Percentiles rank a stretch among this genome's conserved stretches.
Conservation (phyloP, 495 filamentous ascomycete species). For the Aspergillus campestris region DNA sequence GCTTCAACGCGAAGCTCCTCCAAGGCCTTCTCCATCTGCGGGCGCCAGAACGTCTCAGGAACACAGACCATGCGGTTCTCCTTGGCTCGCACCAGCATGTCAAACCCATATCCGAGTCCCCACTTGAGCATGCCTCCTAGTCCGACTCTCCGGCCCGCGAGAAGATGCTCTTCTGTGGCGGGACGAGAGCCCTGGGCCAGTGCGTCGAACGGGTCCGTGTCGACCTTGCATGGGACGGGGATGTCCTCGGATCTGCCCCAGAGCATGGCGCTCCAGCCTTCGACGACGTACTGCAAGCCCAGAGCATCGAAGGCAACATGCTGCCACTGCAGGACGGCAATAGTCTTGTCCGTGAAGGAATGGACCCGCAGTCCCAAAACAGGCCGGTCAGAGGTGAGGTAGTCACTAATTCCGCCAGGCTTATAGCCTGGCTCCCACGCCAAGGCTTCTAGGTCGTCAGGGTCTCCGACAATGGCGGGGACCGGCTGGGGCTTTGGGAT, state of each 20-base stretch:
- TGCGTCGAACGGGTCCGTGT: slow-evolving; percentile 11
- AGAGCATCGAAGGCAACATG: slow-evolving; percentile 19
- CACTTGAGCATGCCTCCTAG: slow-evolving; percentile 14
- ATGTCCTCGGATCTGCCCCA: slow-evolving; percentile 10
- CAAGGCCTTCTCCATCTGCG: slow-evolving; percentile 13
- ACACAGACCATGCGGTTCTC: slow-evolving; percentile 21
- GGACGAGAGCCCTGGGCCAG: slow-evolving; percentile 6
- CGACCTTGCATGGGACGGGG: slow-evolving; percentile 6
- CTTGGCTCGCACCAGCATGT: slow-evolving; percentile 16
- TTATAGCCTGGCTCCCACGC: slow-evolving; percentile 15
- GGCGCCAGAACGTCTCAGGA: slow-evolving; percentile 13
- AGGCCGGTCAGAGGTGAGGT: slow-evolving; percentile 34
- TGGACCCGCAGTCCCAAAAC: slow-evolving; percentile 41
- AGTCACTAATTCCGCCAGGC: slow-evolving; percentile 28
- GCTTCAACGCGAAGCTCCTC: slow-evolving; percentile 13
- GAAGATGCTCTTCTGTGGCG: slow-evolving; percentile 3
- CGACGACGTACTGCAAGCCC: slow-evolving; percentile 15
- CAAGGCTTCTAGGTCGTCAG: slow-evolving; percentile 10
- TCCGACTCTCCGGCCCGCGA: slow-evolving; percentile 5
- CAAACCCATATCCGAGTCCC: slow-evolving; percentile 16
- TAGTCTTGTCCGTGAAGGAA: slow-evolving; percentile 40
- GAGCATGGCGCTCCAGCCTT: slow-evolving; percentile 17
- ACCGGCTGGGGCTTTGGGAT: slow-evolving; percentile 10
- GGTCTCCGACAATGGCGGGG: slow-evolving; percentile 13
- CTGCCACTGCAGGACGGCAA: slow-evolving; percentile 30